Evolutionary conservation across 257 asterid species (phyloP).

Genomic region (Solanum bulbocastanum): DNA sequence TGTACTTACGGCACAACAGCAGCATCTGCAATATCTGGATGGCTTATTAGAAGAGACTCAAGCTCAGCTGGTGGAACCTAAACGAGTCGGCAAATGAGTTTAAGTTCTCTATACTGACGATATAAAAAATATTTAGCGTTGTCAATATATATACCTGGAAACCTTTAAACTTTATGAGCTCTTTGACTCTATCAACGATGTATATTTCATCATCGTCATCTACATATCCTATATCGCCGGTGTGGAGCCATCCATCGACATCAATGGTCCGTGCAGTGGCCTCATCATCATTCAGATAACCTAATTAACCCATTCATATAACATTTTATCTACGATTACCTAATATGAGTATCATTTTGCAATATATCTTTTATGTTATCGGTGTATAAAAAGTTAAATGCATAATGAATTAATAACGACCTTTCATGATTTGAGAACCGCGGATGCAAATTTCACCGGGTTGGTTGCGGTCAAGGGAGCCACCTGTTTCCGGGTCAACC

Average conservation of each 20-base stretch:
- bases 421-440: constrained; percentile 20
- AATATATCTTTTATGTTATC: not conserved
- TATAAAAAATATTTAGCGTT: not conserved
- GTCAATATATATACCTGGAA: constrained; percentile 37
- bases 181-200: constrained; percentile 75
- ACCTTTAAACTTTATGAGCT: constrained; percentile 84
- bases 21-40: constrained; percentile 64
- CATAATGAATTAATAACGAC: not conserved
- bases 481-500: constrained; percentile 72
- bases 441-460: constrained; percentile 84
- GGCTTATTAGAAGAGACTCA: constrained; percentile 73
- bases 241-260: constrained; percentile 92
- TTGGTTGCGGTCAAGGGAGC: constrained; percentile 60
- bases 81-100: not conserved
- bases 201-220: constrained; percentile 29
- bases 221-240: constrained; percentile 67
- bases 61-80: constrained; percentile 94
- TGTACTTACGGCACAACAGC: constrained; percentile 85
- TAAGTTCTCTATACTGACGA: not conserved
- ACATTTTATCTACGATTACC: not conserved
- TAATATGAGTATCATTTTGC: not conserved
- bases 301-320: constrained; percentile 4
- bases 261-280: constrained; percentile 80
- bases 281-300: constrained; percentile 67
- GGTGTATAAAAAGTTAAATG: not conserved